phyloP scores from a whole-genome alignment of 805 yeast genomes.

The Clavispora asparagi region DNA sequence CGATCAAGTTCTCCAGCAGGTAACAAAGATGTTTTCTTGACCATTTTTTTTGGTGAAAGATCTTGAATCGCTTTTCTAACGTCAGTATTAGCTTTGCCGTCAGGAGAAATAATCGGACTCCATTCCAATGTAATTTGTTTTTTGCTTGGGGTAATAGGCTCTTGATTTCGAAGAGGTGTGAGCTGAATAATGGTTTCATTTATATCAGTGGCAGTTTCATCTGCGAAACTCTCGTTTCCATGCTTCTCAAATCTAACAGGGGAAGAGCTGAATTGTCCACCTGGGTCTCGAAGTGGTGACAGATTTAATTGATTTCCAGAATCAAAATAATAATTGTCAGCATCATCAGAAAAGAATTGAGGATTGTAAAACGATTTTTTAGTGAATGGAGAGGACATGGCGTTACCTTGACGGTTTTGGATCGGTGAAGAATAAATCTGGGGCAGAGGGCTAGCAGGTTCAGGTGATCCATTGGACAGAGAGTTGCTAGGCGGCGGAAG shows the following conservation, averaged over 20 bases:
- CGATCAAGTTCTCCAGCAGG: slow-evolving; percentile 89
- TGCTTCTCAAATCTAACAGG: slow-evolving; percentile 3
- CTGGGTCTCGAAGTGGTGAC: slow-evolving; percentile 1
- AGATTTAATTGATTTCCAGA: background rate
- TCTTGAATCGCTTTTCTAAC: slow-evolving; percentile 29
- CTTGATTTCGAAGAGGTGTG: slow-evolving; percentile 32
- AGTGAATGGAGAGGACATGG: slow-evolving; percentile 14
- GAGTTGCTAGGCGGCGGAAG: slow-evolving; percentile 37
- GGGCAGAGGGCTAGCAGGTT: slow-evolving; percentile 21
- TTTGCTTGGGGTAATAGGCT: slow-evolving; percentile 31
- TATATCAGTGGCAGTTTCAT: slow-evolving; percentile 31
- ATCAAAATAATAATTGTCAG: background rate
- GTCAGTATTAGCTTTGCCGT: slow-evolving; percentile 16
- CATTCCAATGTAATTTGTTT: slow-evolving; percentile 34
- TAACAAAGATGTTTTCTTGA: slow-evolving; percentile 58
- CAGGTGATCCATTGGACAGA: slow-evolving; percentile 31
- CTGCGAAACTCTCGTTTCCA: slow-evolving; percentile 8
- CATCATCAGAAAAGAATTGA: slow-evolving; percentile 34
- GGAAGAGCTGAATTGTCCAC: slow-evolving; percentile 12
- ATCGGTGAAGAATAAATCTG: slow-evolving; percentile 26
- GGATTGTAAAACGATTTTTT: slow-evolving; percentile 30
- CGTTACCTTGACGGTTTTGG: slow-evolving; percentile 3
- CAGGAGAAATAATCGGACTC: slow-evolving; percentile 42
- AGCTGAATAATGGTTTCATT: slow-evolving; percentile 37
- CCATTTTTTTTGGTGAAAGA: slow-evolving; percentile 42